Base-by-base conservation (phyloP, 2,329 filamentous ascomycete species). In the Phialophora macrospora region DNA sequence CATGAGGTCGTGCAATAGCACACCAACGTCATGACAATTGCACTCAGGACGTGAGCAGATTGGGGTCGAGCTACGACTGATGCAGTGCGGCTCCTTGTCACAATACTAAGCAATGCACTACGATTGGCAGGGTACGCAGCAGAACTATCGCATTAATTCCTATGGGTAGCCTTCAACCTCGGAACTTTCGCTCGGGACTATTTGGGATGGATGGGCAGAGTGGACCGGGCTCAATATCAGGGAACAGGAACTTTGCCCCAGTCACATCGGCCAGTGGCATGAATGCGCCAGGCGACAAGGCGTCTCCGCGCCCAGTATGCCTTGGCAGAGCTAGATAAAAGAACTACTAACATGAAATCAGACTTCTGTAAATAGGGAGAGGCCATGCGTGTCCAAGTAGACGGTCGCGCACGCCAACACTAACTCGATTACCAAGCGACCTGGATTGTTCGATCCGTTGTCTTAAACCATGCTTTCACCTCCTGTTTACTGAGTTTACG, bases 381-480 rank as follows among this genome's bases (percentile, higher is more conserved):
- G 48, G 48, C 48, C 9, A 51, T 26, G 48, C 48, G 48, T 28
- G 48, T 51, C n/a, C 48, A 26, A 51, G 20, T 17, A 24, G 48
- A 51, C n/a, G 22, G 48, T 26, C 48, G 48, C 48, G 48, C 48
- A 51, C 1, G 22, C 48, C 48, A 26, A 26, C 48, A 51, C 9
- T 14, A 26, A 26, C 20, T 26, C 20, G 26, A 28, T 51, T 24
- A 51, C 11, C 20, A 51, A 51, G 48, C 20, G 9, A 24, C 22
- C 9, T 28, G 12, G 48, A 17, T 26, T 51, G 20, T 20, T 11
- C 48, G 14, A 26, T 51, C 17, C 48, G 8, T 12, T 28, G 11
- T 8, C 26, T 22, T 11, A 17, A 51, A 28, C 12, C 48, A 8
- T 51, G 48, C 48, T 51, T 48, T n/a, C 38, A n/a, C 38, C 38